Base-by-base conservation (phyloP, 2,329 filamentous ascomycete genomes). In the Dactylellina drechsleri region DNA sequence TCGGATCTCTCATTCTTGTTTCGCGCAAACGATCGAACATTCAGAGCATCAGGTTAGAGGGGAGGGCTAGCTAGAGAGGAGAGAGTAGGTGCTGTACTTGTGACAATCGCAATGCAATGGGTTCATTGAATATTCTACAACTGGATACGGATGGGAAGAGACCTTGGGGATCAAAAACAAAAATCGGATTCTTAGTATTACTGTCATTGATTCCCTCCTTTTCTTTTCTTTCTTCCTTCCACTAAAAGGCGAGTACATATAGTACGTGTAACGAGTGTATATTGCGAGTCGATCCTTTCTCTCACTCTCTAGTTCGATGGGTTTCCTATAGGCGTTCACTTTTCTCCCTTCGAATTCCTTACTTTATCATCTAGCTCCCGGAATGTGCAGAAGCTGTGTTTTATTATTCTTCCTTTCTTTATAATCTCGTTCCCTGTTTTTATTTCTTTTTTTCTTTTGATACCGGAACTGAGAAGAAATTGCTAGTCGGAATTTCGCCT, bases 251-350 rank as follows among this genome's bases (percentile, higher is more conserved):
- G 68, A 73, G 68, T 53, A 60, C 68, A 73, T 72, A 73, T 58
- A 56, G 36, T 58, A 41, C 28, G 41, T 74, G 68, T 73, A 74
- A 74, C 66, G 58, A 74, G 68, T 74, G 56, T 66, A 73, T 66
- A 61, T 74, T 66, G 68, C 68, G 62, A 57, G 61, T 62, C 61
- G 50, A 57, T 61, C 57, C 43, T 62, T 67, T 4, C 57, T 70
- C 50, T 49, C 56, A 15, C 23, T 36, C 58, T 43, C 60, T 73
- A 60, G 53, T 28, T 67, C 47, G 26, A 36, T 31, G 23, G 43
- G n/a, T 36, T 66, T 62, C 57, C 60, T 66, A 57, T 57, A 61
- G 56, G 60, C 61, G 54, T 66, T 65, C 45, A 18, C 23, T 66
- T 23, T 60, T 65, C 36, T 23, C 28, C n/a, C 52, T 15, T 26